phyloP scores from a whole-genome alignment of 176 grass and related monocot species.

The Miscanthus lutarioriparius region DNA sequence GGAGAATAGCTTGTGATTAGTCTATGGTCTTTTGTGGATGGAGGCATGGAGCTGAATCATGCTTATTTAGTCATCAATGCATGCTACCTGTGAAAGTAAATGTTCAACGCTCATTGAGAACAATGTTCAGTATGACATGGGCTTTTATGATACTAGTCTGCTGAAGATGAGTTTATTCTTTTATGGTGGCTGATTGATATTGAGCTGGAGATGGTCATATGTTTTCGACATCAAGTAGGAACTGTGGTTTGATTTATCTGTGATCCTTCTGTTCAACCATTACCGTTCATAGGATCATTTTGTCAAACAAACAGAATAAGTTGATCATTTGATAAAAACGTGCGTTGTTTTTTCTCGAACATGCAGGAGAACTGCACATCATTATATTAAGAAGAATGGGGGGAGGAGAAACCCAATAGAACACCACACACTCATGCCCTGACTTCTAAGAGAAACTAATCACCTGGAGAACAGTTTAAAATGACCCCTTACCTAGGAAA shows the following conservation, averaged over 20 bases:
- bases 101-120: not conserved
- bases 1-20: not conserved
- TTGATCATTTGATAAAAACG: too few species aligned
- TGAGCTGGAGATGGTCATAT: not conserved
- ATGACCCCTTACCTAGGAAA: not conserved
- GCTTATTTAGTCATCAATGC: not conserved
- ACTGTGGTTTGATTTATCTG: not conserved
- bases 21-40: not conserved
- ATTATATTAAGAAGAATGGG: too few species aligned
- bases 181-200: not conserved
- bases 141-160: not conserved
- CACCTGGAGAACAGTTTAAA: too few species aligned
- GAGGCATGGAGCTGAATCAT: not conserved
- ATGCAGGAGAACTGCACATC: too few species aligned
- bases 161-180: not conserved
- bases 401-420: too few species aligned
- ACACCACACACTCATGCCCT: too few species aligned
- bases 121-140: not conserved
- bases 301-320: not conserved
- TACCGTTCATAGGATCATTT: not conserved
- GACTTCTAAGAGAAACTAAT: too few species aligned
- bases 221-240: not conserved
- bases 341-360: too few species aligned
- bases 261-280: not conserved
- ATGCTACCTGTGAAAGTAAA: not conserved